Conservation (phyloP, 345 rosid species). For the Mercurialis annua region DNA sequence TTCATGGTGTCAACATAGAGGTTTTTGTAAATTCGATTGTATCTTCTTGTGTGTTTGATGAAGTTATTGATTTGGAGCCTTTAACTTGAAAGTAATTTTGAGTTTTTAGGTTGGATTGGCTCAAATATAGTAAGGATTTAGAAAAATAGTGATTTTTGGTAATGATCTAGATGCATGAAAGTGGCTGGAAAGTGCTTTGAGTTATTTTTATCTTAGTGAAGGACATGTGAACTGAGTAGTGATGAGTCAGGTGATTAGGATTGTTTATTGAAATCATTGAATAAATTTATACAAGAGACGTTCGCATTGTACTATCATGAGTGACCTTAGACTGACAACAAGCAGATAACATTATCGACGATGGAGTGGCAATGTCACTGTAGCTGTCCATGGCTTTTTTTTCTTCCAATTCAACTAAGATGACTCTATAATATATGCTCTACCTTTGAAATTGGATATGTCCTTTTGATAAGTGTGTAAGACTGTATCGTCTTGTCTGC, state of each 20-base stretch:
- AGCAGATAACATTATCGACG: too few species aligned
- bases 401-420: not conserved
- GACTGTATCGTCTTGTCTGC: not conserved
- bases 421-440: not conserved
- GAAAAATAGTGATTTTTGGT: not conserved
- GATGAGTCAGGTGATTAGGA: not conserved
- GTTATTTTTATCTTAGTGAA: not conserved
- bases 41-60: not conserved
- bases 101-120: not conserved
- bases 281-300: too few species aligned
- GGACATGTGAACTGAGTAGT: not conserved
- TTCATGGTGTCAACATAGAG: not conserved
- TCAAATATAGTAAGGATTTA: not conserved
- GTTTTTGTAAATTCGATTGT: not conserved
- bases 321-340: too few species aligned
- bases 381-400: too few species aligned
- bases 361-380: too few species aligned
- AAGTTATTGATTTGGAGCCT: too few species aligned
- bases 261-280: too few species aligned
- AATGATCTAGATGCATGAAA: not conserved
- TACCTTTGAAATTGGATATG: not conserved
- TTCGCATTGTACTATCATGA: too few species aligned
- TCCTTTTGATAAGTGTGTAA: not conserved
- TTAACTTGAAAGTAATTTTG: not conserved
- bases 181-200: not conserved